A percentile compares a stretch with the other conserved stretches of the same genome.
Evolutionary conservation across 306 rosid genomes (phyloP).

Genomic region (Albizia julibrissin): DNA sequence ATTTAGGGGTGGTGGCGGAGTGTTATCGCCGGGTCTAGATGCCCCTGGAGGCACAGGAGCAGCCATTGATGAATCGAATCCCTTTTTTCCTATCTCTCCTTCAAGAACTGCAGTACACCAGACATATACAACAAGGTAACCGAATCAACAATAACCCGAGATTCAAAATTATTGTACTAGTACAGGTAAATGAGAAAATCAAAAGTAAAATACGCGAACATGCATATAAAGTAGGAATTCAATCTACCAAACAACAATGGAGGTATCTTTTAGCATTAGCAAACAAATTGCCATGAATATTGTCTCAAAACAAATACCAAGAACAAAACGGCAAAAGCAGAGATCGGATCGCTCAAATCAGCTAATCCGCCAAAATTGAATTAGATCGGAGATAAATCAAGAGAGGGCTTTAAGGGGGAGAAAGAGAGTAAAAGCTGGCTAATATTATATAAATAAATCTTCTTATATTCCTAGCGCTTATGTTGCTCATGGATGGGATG

Average conservation of each 20-base stretch:
- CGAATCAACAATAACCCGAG: slow-evolving; percentile 34
- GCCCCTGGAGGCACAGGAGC: slow-evolving; percentile 98
- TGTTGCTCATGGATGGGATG: no score
- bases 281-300: neutral
- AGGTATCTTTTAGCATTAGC: slow-evolving; percentile 8
- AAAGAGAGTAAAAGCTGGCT: slow-evolving; percentile 8
- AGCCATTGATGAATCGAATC: slow-evolving; percentile 61
- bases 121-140: slow-evolving; percentile 28
- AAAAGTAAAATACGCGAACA: neutral
- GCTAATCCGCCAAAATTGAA: slow-evolving; percentile 21
- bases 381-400: slow-evolving; percentile 37
- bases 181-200: neutral
- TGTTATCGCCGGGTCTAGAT: slow-evolving; percentile 72
- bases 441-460: no score
- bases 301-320: neutral
- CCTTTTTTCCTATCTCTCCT: slow-evolving; percentile 4
- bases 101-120: slow-evolving; percentile 12
- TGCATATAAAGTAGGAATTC: neutral
- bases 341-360: slow-evolving; percentile 34
- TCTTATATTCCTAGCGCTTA: no score
- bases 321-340: slow-evolving; percentile 28
- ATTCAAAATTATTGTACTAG: slow-evolving; percentile 13
- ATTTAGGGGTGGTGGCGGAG: slow-evolving; percentile 57
- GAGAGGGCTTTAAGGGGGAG: slow-evolving; percentile 41
- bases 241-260: slow-evolving; percentile 9